Conservation (phyloP, 805 yeast genomes). For the Saturnispora gosingensis region DNA sequence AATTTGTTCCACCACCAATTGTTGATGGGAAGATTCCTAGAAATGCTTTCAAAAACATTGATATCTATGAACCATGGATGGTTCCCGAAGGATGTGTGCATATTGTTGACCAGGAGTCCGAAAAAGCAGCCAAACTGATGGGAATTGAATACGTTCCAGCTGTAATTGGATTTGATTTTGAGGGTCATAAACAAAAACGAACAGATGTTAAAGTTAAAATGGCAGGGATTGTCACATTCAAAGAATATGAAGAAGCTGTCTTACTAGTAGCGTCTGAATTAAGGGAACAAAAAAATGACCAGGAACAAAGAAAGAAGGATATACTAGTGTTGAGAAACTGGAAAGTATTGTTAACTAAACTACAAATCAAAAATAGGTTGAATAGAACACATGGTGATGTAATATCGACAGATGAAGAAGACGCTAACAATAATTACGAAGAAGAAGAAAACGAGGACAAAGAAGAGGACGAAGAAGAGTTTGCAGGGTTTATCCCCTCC, state of each 20-base stretch:
- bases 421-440: constrained; percentile 4
- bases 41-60: constrained; percentile 78
- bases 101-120: constrained; percentile 44
- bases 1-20: constrained; percentile 57
- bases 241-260: constrained; percentile 53
- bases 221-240: constrained; percentile 69
- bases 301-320: constrained; percentile 35
- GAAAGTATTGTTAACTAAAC: constrained; percentile 42
- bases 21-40: constrained; percentile 60
- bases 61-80: constrained; percentile 70
- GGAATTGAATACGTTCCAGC: constrained; percentile 81
- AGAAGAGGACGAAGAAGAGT: constrained; percentile 11
- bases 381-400: constrained; percentile 40
- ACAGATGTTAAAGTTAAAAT: constrained; percentile 48
- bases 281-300: constrained; percentile 40
- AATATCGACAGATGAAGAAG: constrained; percentile 19
- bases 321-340: constrained; percentile 43
- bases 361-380: constrained; percentile 39
- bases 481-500: constrained; percentile 18
- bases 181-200: constrained; percentile 19
- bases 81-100: constrained; percentile 71
- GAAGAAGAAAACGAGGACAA: constrained; percentile 3
- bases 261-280: constrained; percentile 39
- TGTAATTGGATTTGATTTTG: constrained; percentile 76
- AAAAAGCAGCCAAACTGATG: constrained; percentile 61